phyloP scores from a whole-genome alignment of 176 grass and related monocot genomes.

The Oryza meyeriana region DNA sequence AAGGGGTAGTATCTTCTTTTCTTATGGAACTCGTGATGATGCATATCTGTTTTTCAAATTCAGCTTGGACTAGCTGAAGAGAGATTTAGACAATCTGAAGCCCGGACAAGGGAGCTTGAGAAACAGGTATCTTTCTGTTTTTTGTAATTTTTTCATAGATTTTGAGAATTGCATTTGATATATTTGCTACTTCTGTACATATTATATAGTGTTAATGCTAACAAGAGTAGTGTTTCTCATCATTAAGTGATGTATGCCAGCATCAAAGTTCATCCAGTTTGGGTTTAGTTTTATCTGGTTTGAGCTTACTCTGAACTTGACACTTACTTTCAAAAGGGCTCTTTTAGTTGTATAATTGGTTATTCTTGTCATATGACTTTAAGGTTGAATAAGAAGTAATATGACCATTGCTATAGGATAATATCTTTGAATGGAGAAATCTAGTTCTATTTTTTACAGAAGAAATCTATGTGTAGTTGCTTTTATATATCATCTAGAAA shows the following conservation, averaged over 20 bases:
- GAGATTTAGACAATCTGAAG: conserved; percentile 86
- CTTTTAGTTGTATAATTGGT: not conserved
- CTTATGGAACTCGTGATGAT: conserved; percentile 15
- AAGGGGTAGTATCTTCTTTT: not conserved
- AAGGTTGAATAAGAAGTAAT: conserved; percentile 7
- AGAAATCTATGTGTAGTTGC: not conserved
- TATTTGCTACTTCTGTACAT: not conserved
- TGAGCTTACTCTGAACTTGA: not conserved
- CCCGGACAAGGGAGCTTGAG: conserved; percentile 71
- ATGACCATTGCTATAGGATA: conserved; percentile 10
- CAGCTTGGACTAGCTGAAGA: conserved; percentile 79
- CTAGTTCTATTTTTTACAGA: not conserved
- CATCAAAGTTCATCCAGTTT: not conserved
- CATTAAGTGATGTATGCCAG: not conserved
- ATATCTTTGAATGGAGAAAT: not conserved
- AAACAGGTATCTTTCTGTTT: conserved; percentile 57
- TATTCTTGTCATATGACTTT: conserved; percentile 5
- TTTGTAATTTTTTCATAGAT: not conserved
- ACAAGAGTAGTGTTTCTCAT: not conserved
- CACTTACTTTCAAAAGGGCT: not conserved
- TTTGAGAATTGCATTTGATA: not conserved
- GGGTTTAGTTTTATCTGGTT: not conserved
- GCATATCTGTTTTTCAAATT: conserved; percentile 37
- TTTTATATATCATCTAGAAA: not conserved
- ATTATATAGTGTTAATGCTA: not conserved